Evolutionary conservation across 345 rosid species (phyloP), one percentile per base, ranked within the genome.

Genomic region (Isatis tinctoria): DNA sequence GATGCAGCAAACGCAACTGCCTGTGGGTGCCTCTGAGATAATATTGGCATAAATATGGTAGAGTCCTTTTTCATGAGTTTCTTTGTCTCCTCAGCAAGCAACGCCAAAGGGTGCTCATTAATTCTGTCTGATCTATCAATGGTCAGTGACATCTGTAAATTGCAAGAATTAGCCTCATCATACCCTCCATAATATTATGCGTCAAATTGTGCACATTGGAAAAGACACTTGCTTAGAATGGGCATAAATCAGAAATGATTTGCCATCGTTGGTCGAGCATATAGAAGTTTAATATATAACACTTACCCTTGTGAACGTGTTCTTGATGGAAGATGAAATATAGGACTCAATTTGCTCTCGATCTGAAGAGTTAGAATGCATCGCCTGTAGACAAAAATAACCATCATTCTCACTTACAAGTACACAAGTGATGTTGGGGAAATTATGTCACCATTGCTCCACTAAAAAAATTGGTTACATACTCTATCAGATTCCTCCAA

Each of bases 1-100:
- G 91, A 90, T 61, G 92, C 92, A 48, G 97, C 86, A 83, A 86
- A 56, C 20, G 88, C 78, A 56, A 82, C 70, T 69, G 97, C 93
- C 39, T 86, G 93, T 17, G 96, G 93, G 80, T 95, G 96, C 84
- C 96, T 81, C 88, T 78, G 84, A 66, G 90, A 78, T 64, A 95
- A 85, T 80, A 95, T 71, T 75, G 98, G 97, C 81, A 87, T 83
- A 81, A 82, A 95, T 35, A 72, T 60, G 45, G 83, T 75, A 41
- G 93, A 87, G 76, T 95, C 99, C 70, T 80, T 88, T 68, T 82
- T 83, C 70, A 95, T 77, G 81, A 95, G 88, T 79, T 83, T 88
- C 79, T 79, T 90, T 44, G 85, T 86, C 77, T 95, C 97, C 75
- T 88, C 90, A 27, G 98, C 98, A 81, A 95, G 98, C 82, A 89